Base-by-base conservation (phyloP, 345 rosid species). In the Pistacia atlantica region DNA sequence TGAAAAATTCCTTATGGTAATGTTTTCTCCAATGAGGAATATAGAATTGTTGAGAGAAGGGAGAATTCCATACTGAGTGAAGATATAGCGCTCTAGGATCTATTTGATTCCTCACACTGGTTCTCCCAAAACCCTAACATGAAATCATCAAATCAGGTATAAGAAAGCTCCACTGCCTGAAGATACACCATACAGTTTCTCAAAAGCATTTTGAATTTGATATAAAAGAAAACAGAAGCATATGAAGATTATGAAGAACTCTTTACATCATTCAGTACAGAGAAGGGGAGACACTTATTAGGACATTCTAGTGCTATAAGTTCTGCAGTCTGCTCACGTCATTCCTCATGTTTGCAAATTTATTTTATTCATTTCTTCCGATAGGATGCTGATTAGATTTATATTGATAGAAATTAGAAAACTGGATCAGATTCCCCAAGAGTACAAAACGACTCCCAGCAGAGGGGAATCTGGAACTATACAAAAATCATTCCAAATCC, bases 71-170 rank as follows among this genome's bases (percentile, higher is more conserved):
- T 84, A 89, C 95, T 12, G 91, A 83, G 75, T 87, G 91, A 65
- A 91, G 95, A 78, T 91, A 91, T 72, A 89, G 74, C 67, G 88
- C 75, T 48, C 83, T 80, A 54, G 88, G 84, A 70, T 91, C 90
- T 42, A 78, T 31, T 61, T 59, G 84, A 73, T 67, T 82, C 64
- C 77, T 77, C 37, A 72, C 78, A 76, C 7, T 80, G 65, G 84
- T 86, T 83, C 95, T 81, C 28, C 80, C 77, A 37, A 87, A 89
- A 18, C 91, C 90, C 92, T 91, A 63, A 22, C 17, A 73, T 64
- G 60, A 75, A 64, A 42, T 17, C 54, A 72, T 8, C 33, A 65
- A 4, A 64, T 56, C 65, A 65, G 12, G 25, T 22, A 33, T 58
- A 35, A 70, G 46, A 45, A 55, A 69, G 35, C n/a, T 2, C 3